Base-by-base conservation (phyloP, 2,329 filamentous ascomycete species). In the Daldinia eschscholtzii region DNA sequence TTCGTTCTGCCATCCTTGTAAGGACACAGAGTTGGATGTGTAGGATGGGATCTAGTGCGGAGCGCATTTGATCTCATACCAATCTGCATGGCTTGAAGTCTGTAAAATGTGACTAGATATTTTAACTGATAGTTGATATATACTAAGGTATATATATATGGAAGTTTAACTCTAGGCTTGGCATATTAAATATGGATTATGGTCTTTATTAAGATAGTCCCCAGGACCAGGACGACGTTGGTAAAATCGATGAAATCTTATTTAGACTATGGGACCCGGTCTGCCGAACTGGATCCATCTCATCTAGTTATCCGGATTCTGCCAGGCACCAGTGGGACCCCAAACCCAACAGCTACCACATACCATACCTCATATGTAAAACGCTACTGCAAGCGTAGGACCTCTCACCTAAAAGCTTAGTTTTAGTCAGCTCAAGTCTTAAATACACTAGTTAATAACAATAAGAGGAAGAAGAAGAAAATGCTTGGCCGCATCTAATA, bases 321-420 rank as follows among this genome's bases (percentile, higher is more conserved):
- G 53, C 37, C 41, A 65, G 62, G 66, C 61, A 68, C 62, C 58
- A 61, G 66, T 68, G 57, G 57, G 53, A 59, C 46, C 65, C 44
- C 20, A 26, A 46, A 37, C 20, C 6, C 44, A 46, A 46, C 44
- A n/a, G 23, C 20, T 10, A 48, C 23, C 44, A 48, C 44, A 28
- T 48, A 48, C 44, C 44, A 26, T 26, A 48, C 44, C 23, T 46
- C 20, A 42, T 18, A n/a, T 18, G 39, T 42, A 26, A 26, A 2
- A 48, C 18, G 4, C 12, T 48, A 48, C 44, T 48, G 44, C 44
- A 48, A 28, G 44, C 44, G 44, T 48, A 48, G 12, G 44, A 28
- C 6, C 20, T 28, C 20, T 37, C 28, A 48, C 12, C 23, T 13
- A 23, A 26, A 48, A 48, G 44, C 44, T 28, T 46, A 50, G 30